Evolutionary conservation across 225 moss, liverwort and hornwort species (phyloP), one percentile per base, ranked within the genome.

Genomic region (Neckera pumila): DNA sequence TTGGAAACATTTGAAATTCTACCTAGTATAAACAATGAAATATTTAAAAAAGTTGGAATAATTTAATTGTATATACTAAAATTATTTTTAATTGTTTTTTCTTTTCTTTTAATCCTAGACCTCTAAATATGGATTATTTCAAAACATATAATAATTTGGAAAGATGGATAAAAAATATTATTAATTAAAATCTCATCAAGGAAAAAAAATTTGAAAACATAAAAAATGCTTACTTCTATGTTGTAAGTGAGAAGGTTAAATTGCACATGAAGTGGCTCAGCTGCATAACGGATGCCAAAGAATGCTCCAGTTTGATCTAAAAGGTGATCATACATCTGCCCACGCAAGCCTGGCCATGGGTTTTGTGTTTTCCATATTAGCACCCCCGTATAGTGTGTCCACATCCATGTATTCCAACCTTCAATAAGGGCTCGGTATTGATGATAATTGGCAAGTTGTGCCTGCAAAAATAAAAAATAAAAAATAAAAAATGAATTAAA

Each of bases 381-480:
- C 45, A 97, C 94, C 1, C 98, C 97, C 0, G 96, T 96, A 28
- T 98, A 97, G 49, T 95, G 96, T 9, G 93, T 95, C 97, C 98
- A 98, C 98, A 98, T 98, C 77, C 95, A 95, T 70, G 98, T 94
- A 75, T 97, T 97, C 97, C 97, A 98, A 34, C 98, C 95, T 87
- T 98, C 97, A 33, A 97, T 89, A 4, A 98, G 92, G 28, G 98
- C 97, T 66, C 91, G 93, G 38, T 97, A 95, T 53, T 95, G 95
- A 66, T 90, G 76, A 69, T 96, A 98, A 82, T 98, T 98, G 7
- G 79, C 98, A 65, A 98, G 94, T 84, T 98, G 96, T 53, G 98
- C 98, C 96, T 97, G 59, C 7, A 81, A n/a, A 43, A 10, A 63
- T 7, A 25, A 9, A 65, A 62, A 27, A 36, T 53, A 71, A 71